Base-by-base conservation (phyloP, 805 yeast genomes). In the Spathaspora hagerdaliae region DNA sequence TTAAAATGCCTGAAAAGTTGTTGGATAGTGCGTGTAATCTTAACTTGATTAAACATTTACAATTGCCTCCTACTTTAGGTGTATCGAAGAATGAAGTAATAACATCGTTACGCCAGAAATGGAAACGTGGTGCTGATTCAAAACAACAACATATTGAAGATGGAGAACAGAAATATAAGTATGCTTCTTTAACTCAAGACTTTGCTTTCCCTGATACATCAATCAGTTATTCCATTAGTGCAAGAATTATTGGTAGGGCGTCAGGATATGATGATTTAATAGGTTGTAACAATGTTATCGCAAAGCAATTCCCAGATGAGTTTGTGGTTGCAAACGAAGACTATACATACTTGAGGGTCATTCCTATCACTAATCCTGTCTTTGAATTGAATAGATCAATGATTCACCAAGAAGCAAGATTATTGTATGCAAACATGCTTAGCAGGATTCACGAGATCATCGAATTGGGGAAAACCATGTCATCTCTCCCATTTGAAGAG, bases 181-280 rank as follows among this genome's bases (percentile, higher is more conserved):
- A 53, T 48, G 56, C 59, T 2, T 56, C 63, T 7, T 29, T 44
- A 6, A 45, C 55, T 12, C 55, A 56, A 41, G 75, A 69, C 48
- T 63, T 66, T 45, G 47, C 65, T 6, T 63, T 65, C 44, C 31
- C 51, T 3, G 64, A 61, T 43, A 51, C 66, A 8, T 57, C 65
- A 2, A 56, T 69, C 5, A 56, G 60, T 41, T 70, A 67, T 48
- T 56, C 64, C 24, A 61, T 70, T 1, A 56, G 63, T 53, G 72
- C 70, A 5, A 53, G 73, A 37, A 54, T 70, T 31, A 65, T 70
- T 31, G 73, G 73, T 6, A 61, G 56, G 36, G 68, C 72, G 1
- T 58, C 64, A 6, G 64, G 63, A 31, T 64, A 61, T 51, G 54
- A 56, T 26, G 46, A 45, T 10, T 34, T 60, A 33, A 48, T 58